Conservation (phyloP, 805 yeast genomes). For the Candida palmyrensis region DNA sequence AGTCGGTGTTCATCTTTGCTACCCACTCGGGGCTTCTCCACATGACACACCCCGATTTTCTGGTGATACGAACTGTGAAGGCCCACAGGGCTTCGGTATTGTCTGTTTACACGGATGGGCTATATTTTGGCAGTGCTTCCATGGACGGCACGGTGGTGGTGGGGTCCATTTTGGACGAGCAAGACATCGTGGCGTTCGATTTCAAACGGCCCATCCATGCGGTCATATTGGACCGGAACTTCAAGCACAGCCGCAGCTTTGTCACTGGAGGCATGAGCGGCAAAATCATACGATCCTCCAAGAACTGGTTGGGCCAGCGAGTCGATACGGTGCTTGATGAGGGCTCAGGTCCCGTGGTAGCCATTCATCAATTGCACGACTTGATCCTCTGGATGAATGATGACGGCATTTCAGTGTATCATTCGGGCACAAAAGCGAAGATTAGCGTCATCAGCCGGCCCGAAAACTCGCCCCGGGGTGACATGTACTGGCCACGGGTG, state of each 20-base stretch:
- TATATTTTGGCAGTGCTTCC: constrained; percentile 78
- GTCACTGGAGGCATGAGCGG: constrained; percentile 91
- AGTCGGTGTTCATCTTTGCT: constrained; percentile 67
- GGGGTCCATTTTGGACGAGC: constrained; percentile 59
- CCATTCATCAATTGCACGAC: constrained; percentile 58
- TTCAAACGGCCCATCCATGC: constrained; percentile 86
- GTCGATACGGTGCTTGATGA: constrained; percentile 60
- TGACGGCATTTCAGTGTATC: constrained; percentile 66
- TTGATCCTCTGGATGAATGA: constrained; percentile 82
- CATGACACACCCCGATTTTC: constrained; percentile 54
- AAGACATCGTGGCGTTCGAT: constrained; percentile 69
- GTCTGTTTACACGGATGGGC: constrained; percentile 68
- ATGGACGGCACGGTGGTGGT: constrained; percentile 91
- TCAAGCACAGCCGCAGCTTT: constrained; percentile 56
- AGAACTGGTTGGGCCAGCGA: constrained; percentile 85
- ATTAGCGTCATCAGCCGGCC: constrained; percentile 57
- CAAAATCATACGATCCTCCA: constrained; percentile 63
- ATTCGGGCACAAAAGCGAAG: constrained; percentile 44
- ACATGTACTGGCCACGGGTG: constrained; percentile 78
- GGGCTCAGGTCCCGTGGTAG: constrained; percentile 66
- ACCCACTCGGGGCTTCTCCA: constrained; percentile 86
- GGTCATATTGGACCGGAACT: constrained; percentile 73
- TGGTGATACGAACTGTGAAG: constrained; percentile 64
- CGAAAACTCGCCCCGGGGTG: constrained; percentile 55
- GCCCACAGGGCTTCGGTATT: constrained; percentile 85